phyloP scores from a whole-genome alignment of 768 basidiomycete genomes.

The Glaciozyma antarctica region DNA sequence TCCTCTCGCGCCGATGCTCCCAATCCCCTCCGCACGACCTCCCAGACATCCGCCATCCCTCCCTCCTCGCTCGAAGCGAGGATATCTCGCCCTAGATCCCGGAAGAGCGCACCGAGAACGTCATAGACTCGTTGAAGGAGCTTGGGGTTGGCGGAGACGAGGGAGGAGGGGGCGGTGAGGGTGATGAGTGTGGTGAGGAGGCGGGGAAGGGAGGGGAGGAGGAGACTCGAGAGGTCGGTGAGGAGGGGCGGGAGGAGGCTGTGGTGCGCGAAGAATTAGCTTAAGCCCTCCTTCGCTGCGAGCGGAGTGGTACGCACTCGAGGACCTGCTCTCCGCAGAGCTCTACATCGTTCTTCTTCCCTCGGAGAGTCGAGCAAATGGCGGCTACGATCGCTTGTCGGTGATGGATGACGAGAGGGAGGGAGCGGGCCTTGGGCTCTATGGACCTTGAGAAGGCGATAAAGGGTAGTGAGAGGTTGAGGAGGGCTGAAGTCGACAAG shows the following conservation, averaged over 20 bases:
- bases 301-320: constrained; percentile 15
- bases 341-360: constrained; percentile 15
- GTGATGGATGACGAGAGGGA: constrained; percentile 72
- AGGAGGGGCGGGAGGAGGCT: constrained; percentile 29
- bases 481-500: constrained; percentile 64
- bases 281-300: too few species aligned
- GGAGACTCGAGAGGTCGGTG: constrained; percentile 24
- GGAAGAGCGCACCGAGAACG: constrained; percentile 27
- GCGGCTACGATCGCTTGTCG: constrained; percentile 56
- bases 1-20: constrained; percentile 20
- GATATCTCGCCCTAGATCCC: constrained; percentile 23
- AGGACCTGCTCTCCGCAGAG: constrained; percentile 23
- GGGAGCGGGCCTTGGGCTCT: constrained; percentile 56
- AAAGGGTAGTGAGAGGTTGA: constrained; percentile 69
- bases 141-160: constrained; percentile 24
- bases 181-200: constrained; percentile 28
- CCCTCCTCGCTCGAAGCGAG: constrained; percentile 5
- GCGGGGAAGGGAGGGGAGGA: constrained; percentile 19
- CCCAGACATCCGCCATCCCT: constrained; percentile 17
- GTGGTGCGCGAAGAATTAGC: not conserved
- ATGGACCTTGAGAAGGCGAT: constrained; percentile 57
- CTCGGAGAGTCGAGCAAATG: constrained; percentile 14
- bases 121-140: constrained; percentile 31
- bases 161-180: constrained; percentile 27
- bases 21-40: constrained; percentile 22